phyloP scores from a whole-genome alignment of 1,284 basidiomycete genomes.

The Ganoderma multipileum region DNA sequence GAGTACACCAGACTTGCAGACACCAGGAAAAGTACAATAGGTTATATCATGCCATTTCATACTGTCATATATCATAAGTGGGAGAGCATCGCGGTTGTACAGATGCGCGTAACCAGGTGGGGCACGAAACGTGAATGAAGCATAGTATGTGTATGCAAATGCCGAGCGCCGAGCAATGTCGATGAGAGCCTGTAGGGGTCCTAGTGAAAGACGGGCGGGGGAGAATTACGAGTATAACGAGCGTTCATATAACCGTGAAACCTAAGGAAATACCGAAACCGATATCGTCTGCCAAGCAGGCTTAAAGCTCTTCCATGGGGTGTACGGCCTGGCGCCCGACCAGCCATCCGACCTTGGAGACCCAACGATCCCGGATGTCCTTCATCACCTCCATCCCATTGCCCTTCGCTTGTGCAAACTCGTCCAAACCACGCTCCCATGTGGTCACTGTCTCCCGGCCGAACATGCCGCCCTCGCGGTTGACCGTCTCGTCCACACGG shows the following conservation, averaged over 20 bases:
- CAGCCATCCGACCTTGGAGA: slow-evolving; percentile 78
- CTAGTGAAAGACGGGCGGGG: slow-evolving; percentile 1
- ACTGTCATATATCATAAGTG: slow-evolving; percentile 14
- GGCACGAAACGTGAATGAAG: slow-evolving; percentile 14
- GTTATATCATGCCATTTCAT: slow-evolving; percentile 23
- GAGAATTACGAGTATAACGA: slow-evolving; percentile 14
- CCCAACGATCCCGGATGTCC: slow-evolving; percentile 71
- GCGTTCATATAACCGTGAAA: slow-evolving; percentile 26
- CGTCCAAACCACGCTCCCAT: slow-evolving; percentile 75
- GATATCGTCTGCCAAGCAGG: slow-evolving; percentile 16
- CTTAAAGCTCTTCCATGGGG: slow-evolving; percentile 57
- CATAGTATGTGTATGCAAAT: not conserved
- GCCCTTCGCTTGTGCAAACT: slow-evolving; percentile 60
- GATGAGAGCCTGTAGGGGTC: not conserved
- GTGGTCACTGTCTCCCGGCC: slow-evolving; percentile 67
- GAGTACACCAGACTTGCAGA: no score
- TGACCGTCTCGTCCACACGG: slow-evolving; percentile 69
- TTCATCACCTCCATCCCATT: slow-evolving; percentile 60
- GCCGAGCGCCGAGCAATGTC: slow-evolving; percentile 1
- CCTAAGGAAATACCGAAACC: not conserved
- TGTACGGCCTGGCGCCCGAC: slow-evolving; percentile 59
- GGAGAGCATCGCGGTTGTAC: slow-evolving; percentile 24
- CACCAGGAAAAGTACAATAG: not conserved
- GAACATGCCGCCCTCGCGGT: slow-evolving; percentile 80
- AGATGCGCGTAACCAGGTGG: slow-evolving; percentile 23